Conservation (phyloP, 2,329 filamentous ascomycete species). For the Fusarium multiceps region DNA sequence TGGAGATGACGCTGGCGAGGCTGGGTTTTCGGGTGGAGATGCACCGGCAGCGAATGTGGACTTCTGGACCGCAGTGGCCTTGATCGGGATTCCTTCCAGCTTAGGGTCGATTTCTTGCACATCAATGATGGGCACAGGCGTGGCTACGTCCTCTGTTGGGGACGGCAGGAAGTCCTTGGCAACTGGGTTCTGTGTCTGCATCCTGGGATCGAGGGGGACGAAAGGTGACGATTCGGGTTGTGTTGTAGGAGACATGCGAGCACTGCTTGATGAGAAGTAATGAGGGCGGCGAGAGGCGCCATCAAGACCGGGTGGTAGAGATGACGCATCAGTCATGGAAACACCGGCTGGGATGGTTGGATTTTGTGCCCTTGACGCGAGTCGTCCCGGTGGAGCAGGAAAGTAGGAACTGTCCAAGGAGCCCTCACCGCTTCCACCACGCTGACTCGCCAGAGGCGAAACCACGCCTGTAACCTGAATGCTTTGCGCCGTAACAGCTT, state of each 20-base stretch:
- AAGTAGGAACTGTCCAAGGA: conserved; percentile 41
- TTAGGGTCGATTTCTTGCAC: conserved; percentile 68
- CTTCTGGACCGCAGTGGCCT: conserved; percentile 63
- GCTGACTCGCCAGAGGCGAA: conserved; percentile 47
- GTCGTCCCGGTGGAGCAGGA: conserved; percentile 34
- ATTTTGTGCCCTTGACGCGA: conserved; percentile 36
- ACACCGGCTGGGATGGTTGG: conserved; percentile 29
- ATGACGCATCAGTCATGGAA: conserved; percentile 39
- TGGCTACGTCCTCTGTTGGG: conserved; percentile 47
- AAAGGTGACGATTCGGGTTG: conserved; percentile 53
- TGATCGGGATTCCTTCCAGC: conserved; percentile 70
- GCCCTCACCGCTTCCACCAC: conserved; percentile 42
- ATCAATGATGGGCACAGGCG: conserved; percentile 63
- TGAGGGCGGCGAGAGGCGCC: conserved; percentile 52
- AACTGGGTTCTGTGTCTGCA: conserved; percentile 54
- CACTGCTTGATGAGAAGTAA: conserved; percentile 47
- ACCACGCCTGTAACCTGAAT: conserved; percentile 48
- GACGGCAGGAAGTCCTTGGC: conserved; percentile 52
- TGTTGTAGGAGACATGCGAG: conserved; percentile 50
- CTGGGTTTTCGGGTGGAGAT: conserved; percentile 44
- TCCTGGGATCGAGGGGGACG: conserved; percentile 58
- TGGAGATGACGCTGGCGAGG: conserved; percentile 48
- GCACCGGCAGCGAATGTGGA: conserved; percentile 60
- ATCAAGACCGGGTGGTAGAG: conserved; percentile 50
- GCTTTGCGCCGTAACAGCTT: conserved; percentile 46